These are phyloP conservation scores for Apiotrichum gamsii DNA, from an alignment of 1,284 basidiomycete genomes.

Conservation along the genomic window DNA sequence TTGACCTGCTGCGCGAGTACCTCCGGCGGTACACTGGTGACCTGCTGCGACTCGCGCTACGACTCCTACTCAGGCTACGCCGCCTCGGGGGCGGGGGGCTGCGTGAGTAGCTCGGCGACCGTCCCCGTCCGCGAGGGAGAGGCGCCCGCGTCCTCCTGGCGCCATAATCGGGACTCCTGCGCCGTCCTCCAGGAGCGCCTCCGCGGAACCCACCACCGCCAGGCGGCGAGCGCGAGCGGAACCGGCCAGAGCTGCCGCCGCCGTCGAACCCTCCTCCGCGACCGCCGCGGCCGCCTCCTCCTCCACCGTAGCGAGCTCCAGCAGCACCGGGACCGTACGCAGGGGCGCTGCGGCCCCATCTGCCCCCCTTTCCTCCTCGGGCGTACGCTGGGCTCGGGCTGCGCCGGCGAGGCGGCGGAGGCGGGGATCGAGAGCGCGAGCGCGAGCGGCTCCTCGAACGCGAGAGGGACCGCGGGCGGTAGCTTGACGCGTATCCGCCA, in stretches of 20 bases:
- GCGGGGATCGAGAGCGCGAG: background rate
- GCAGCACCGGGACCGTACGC: conserved; percentile 17
- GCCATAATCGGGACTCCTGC: conserved; percentile 15
- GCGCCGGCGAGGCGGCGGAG: background rate
- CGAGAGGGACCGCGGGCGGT: background rate
- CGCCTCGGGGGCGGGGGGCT: background rate
- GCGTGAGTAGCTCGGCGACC: background rate
- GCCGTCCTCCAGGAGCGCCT: conserved; percentile 10
- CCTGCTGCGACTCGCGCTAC: conserved; percentile 7
- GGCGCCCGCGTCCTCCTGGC: background rate
- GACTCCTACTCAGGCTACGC: too few species aligned
- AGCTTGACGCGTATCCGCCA: background rate
- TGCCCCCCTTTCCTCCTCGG: conserved; percentile 2
- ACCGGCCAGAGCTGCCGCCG: background rate
- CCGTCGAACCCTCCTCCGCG: background rate
- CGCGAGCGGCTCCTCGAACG: background rate
- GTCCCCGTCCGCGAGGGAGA: background rate
- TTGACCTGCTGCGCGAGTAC: background rate
- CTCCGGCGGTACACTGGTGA: background rate
- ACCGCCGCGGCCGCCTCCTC: background rate
- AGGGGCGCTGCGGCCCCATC: conserved; percentile 10
- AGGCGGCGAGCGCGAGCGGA: background rate
- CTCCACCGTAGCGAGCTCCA: conserved; percentile 4
- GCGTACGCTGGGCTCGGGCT: conserved; percentile 2
- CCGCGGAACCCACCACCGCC: background rate